Conservation (phyloP, 2,329 filamentous ascomycete species). For the Cordyceps tenuipes region DNA sequence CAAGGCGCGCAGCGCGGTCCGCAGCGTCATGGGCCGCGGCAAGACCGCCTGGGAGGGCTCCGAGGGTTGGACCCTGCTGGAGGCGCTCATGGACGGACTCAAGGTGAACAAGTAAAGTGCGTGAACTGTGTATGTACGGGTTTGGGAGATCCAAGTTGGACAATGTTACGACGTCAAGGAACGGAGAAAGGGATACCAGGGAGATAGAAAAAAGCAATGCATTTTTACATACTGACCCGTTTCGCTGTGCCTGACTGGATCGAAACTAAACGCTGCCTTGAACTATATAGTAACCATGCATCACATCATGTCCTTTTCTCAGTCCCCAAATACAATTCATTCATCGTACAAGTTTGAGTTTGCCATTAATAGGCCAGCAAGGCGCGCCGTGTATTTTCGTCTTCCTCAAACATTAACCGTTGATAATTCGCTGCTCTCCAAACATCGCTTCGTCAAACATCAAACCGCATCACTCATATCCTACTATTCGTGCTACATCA, state of each 20-base stretch:
- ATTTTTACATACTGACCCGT: neutral
- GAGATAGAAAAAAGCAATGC: constrained; percentile 6
- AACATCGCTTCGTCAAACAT: neutral
- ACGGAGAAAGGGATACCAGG: no score
- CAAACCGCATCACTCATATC: neutral
- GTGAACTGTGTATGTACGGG: no score
- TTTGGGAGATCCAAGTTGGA: no score
- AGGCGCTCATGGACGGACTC: constrained; percentile 47
- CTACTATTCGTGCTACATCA: constrained; percentile 1
- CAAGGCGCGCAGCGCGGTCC: constrained; percentile 76
- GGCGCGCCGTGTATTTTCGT: neutral
- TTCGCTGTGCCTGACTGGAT: neutral
- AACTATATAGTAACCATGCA: neutral
- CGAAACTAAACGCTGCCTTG: neutral
- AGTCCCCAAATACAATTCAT: neutral
- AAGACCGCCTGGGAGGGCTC: constrained; percentile 77
- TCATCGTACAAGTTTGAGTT: neutral
- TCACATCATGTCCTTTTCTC: neutral
- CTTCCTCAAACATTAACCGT: neutral
- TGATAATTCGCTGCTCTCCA: neutral
- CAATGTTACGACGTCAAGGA: neutral
- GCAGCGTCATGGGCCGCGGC: constrained; percentile 74
- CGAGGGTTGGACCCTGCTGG: constrained; percentile 55
- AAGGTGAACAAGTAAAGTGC: constrained; percentile 24
- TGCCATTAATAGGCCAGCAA: neutral